phyloP scores from a whole-genome alignment of 306 rosid species.

The Senna siamea region DNA sequence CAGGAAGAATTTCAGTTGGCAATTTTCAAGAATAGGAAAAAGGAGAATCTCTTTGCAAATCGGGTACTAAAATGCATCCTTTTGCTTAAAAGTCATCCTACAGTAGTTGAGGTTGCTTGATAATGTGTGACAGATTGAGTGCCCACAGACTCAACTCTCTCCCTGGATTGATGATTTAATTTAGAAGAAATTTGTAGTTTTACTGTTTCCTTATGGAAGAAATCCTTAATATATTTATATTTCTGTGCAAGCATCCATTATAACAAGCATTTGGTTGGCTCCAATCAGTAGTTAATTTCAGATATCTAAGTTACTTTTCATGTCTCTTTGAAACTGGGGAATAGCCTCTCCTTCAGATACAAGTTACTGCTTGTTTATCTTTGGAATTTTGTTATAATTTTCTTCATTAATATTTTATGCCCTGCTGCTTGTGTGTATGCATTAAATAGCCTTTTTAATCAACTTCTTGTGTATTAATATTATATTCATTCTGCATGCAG shows the following conservation, averaged over 20 bases:
- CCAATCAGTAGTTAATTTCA: background rate
- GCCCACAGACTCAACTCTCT: conserved; percentile 12
- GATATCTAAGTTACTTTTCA: background rate
- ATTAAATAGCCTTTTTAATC: conserved; percentile 21
- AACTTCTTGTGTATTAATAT: conserved; percentile 41
- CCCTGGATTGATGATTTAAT: conserved; percentile 11
- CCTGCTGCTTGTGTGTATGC: background rate
- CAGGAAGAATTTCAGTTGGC: conserved; percentile 99
- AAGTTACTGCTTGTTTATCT: conserved; percentile 24
- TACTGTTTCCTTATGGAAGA: background rate
- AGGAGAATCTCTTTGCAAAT: conserved; percentile 87
- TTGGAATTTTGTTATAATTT: conserved; percentile 2
- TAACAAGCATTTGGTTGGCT: conserved; percentile 8
- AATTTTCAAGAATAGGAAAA: conserved; percentile 87
- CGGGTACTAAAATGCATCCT: conserved; percentile 63
- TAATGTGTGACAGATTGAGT: conserved; percentile 8
- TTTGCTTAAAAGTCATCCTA: conserved; percentile 4
- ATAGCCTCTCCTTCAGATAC: background rate
- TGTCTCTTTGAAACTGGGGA: background rate
- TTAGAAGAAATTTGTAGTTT: conserved; percentile 28
- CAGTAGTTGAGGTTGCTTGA: conserved; percentile 12
- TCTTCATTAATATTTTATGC: conserved; percentile 1
- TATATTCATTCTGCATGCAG: conserved; percentile 55
- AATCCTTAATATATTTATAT: conserved; percentile 3
- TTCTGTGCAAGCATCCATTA: background rate